Percentiles rank a stretch among this genome's conserved stretches.
Conservation (phyloP, 2,329 filamentous ascomycete genomes). For the Ceratocystis harringtonii region DNA sequence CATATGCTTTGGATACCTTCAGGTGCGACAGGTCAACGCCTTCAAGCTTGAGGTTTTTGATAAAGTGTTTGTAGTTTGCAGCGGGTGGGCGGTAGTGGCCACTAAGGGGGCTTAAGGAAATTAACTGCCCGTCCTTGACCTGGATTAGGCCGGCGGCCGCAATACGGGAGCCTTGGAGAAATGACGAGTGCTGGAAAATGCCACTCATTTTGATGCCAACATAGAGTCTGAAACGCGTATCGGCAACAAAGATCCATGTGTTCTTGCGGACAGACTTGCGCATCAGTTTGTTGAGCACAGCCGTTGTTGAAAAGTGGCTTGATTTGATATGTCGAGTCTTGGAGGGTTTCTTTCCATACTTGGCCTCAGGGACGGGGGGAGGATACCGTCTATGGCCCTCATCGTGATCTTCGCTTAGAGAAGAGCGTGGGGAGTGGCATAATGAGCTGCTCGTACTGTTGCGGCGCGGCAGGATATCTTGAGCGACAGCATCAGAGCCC, state of each 20-base stretch:
- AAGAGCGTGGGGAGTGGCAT: slow-evolving; percentile 15
- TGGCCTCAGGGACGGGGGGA: not conserved
- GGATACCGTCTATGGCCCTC: slow-evolving; percentile 23
- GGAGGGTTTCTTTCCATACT: slow-evolving; percentile 9
- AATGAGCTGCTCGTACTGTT: slow-evolving; percentile 24
- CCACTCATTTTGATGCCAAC: slow-evolving; percentile 82
- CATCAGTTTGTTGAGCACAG: slow-evolving; percentile 63
- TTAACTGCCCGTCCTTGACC: slow-evolving; percentile 65
- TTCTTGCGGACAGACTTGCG: slow-evolving; percentile 69
- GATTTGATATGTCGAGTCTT: slow-evolving; percentile 15
- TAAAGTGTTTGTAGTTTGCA: slow-evolving; percentile 68
- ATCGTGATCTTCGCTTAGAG: slow-evolving; percentile 34
- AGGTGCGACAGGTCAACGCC: slow-evolving; percentile 69
- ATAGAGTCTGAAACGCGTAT: slow-evolving; percentile 72
- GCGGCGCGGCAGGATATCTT: slow-evolving; percentile 15
- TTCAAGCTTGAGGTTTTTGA: slow-evolving; percentile 53
- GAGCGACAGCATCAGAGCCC: slow-evolving; percentile 8
- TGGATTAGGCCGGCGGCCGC: slow-evolving; percentile 72
- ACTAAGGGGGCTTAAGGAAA: slow-evolving; percentile 52
- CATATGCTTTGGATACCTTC: slow-evolving; percentile 67
- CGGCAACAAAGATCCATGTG: slow-evolving; percentile 87
- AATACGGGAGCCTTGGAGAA: slow-evolving; percentile 69
- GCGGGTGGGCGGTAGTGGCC: slow-evolving; percentile 79
- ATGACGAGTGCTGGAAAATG: slow-evolving; percentile 81
- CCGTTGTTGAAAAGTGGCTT: slow-evolving; percentile 53